phyloP scores from a whole-genome alignment of 371 early-diverging fungal species.

The Capillidium rhysosporum region DNA sequence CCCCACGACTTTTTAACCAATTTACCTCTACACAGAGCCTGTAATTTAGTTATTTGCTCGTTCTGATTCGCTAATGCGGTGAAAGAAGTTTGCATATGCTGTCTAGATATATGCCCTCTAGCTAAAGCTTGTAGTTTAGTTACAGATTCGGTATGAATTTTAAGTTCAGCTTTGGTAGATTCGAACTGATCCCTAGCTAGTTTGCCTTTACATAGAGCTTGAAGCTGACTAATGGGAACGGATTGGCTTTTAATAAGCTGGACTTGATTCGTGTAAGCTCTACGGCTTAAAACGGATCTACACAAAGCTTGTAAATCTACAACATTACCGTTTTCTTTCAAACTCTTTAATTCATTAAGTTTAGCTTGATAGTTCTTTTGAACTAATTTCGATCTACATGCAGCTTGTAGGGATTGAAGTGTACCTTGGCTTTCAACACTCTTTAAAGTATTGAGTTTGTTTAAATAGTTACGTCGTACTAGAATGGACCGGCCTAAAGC shows the following conservation, averaged over 20 bases:
- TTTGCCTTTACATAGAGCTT: not conserved
- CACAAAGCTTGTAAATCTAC: not conserved
- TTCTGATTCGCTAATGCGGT: conserved; percentile 15
- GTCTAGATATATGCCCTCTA: conserved; percentile 33
- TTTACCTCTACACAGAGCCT: conserved; percentile 40
- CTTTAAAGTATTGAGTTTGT: not conserved
- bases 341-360: too few relatives aligned
- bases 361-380: conserved; percentile 1
- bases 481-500: not conserved
- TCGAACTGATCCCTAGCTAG: not conserved
- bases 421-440: not conserved
- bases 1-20: conserved; percentile 21
- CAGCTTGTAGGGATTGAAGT: not conserved
- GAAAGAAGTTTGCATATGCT: conserved; percentile 20
- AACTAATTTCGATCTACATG: not conserved
- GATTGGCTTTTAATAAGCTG: not conserved
- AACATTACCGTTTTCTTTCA: not conserved
- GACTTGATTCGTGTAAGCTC: not conserved
- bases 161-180: not conserved
- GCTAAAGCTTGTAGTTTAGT: conserved; percentile 28
- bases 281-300: not conserved
- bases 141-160: conserved; percentile 10
- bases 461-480: not conserved
- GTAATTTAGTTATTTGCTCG: conserved; percentile 26
- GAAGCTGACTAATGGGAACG: not conserved